Evolutionary conservation across 1,284 basidiomycete species (phyloP), one percentile per base, ranked within the genome.

Genomic region (Apiotrichum porosum): DNA sequence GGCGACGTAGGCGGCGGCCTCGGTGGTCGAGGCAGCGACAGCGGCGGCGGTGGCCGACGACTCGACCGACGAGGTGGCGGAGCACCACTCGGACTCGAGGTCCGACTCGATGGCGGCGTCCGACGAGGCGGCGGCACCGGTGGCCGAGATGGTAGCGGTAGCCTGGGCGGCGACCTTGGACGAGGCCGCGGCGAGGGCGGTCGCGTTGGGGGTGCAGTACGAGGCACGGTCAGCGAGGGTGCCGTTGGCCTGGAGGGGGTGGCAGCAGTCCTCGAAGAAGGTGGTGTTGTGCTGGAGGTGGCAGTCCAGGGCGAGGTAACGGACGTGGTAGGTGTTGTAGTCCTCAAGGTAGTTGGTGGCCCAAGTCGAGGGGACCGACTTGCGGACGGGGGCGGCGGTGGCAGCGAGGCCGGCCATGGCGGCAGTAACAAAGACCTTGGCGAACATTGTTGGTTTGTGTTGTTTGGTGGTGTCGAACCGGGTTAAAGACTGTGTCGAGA

Each of bases 301-400:
- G 63, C 73, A 75, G 44, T 72, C 74, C 54, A 86, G 66, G 30
- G 77, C 76, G 43, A 79, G 58, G 75, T 83, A 84, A 46, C 86
- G 80, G 36, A 69, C 62, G 74, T 86, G 83, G 74, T 88, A 88
- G 33, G 54, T 61, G 37, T 72, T 60, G 72, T 88, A 88, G 32
- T 77, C 71, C 80, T 79, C 73, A 39, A 72, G 61, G 58, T 69
- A 67, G 33, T 56, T 58, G 55, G 54, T 47, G 37, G 62, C 57
- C 58, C 63, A 71, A 42, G 45, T 42, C 35, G 57, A 26, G 40
- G 69, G 69, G 26, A 58, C 61, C 32, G 54, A 63, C 76, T 79
- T 83, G 36, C 76, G 22, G 41, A 34, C 19, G 52, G 68, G 61
- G 54, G 80, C 77, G 49, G 79, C 81, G 56, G 81, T 74, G 41